A percentile compares a stretch with the other conserved stretches of the same genome.
These are phyloP conservation scores for Aaosphaeria arxii DNA, from an alignment of 2,329 filamentous ascomycete species.

Conservation along the genomic window DNA sequence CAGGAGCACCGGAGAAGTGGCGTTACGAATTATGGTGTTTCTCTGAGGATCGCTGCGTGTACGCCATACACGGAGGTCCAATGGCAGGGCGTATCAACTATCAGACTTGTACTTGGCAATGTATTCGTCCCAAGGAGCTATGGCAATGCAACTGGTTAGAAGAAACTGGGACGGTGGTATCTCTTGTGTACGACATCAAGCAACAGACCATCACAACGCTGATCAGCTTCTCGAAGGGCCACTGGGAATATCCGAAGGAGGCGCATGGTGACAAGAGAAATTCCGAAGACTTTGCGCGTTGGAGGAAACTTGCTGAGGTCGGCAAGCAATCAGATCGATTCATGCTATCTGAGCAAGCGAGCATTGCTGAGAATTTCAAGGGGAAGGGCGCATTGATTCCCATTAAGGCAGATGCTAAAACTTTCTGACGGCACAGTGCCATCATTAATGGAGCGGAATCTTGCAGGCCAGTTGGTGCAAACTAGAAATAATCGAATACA, in stretches of 20 bases:
- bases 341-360: conserved; percentile 54
- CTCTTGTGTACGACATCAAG: conserved; percentile 42
- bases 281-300: conserved; percentile 49
- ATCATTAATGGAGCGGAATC: no score
- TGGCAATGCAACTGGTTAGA: no score
- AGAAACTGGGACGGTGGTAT: no score
- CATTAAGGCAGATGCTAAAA: conserved; percentile 30
- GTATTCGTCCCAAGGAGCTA: no score
- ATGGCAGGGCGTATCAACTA: no score
- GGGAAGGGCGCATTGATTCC: conserved; percentile 49
- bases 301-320: conserved; percentile 49
- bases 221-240: conserved; percentile 51
- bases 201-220: conserved; percentile 50
- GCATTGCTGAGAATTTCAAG: conserved; percentile 50
- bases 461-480: no score
- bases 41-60: no score
- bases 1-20: no score
- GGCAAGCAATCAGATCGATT: conserved; percentile 51
- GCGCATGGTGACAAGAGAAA: conserved; percentile 59
- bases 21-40: no score
- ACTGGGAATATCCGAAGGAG: conserved; percentile 31
- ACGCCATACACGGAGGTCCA: no score
- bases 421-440: background rate
- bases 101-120: no score
- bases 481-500: no score